These are phyloP conservation scores for Candida xiaguanensis DNA, from an alignment of 805 yeast species.

Conservation along the genomic window DNA sequence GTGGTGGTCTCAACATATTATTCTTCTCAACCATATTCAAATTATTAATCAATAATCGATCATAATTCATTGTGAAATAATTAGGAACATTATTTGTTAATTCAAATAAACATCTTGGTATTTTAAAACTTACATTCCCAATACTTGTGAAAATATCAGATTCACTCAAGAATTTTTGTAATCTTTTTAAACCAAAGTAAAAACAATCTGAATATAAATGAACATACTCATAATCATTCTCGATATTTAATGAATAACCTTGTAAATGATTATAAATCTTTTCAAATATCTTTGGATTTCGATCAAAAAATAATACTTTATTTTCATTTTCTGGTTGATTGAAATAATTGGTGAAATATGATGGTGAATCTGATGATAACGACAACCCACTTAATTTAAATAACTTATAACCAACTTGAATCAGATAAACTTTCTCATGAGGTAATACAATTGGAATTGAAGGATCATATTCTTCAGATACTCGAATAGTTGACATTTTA, in stretches of 20 bases:
- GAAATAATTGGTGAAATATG: slow-evolving; percentile 79
- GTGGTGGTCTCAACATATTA: slow-evolving; percentile 72
- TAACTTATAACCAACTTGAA: slow-evolving; percentile 63
- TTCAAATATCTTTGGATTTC: slow-evolving; percentile 68
- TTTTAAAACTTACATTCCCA: slow-evolving; percentile 57
- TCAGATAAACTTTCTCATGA: slow-evolving; percentile 61
- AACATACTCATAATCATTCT: slow-evolving; percentile 56
- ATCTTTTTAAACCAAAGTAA: slow-evolving; percentile 62
- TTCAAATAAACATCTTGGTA: slow-evolving; percentile 53
- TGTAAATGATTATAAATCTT: slow-evolving; percentile 69
- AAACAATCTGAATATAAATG: slow-evolving; percentile 65
- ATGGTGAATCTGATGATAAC: slow-evolving; percentile 80
- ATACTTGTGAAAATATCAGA: slow-evolving; percentile 56
- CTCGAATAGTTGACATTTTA: neutral
- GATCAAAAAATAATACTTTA: slow-evolving; percentile 59
- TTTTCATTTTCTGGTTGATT: slow-evolving; percentile 32
- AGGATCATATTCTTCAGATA: slow-evolving; percentile 31
- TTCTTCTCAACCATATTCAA: slow-evolving; percentile 30
- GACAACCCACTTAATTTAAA: slow-evolving; percentile 81
- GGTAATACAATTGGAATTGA: slow-evolving; percentile 55
- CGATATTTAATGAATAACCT: slow-evolving; percentile 69
- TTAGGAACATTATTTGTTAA: slow-evolving; percentile 73
- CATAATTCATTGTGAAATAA: slow-evolving; percentile 63
- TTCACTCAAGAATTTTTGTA: slow-evolving; percentile 46
- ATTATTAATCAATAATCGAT: slow-evolving; percentile 49